Evolutionary conservation across 768 basidiomycete species (phyloP), one percentile per base, ranked within the genome.

Genomic region (Pisolithus albus): DNA sequence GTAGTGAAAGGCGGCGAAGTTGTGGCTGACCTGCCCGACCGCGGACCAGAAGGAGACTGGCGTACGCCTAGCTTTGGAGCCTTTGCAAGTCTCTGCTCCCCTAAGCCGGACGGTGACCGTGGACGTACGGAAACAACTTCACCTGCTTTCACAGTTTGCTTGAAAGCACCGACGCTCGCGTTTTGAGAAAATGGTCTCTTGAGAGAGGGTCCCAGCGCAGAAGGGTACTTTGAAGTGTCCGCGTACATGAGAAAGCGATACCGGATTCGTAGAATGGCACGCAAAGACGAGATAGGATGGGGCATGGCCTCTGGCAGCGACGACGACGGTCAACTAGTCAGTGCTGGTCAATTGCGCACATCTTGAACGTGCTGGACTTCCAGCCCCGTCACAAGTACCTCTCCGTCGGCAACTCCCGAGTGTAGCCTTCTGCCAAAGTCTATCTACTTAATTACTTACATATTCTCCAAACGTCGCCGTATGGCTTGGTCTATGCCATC

Each of bases 211-310:
- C 51, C 60, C 16, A 40, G 49, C 19, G 54, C 52, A 49, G 55
- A 57, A 42, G 56, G 30, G 47, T 58, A 60, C 54, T 63, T 61
- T 26, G 66, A 57, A 24, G 71, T 66, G 67, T 80, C 75, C 60
- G 78, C 61, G 74, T 78, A 78, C 81, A 83, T 82, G 72, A 80
- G 72, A 66, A 80, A 74, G 70, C 76, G 72, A 66, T 70, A 75
- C 75, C 78, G 74, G 51, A 72, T 66, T 58, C 72, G 70, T 55
- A 78, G 23, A 47, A 47, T n/a, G 9, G 34, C 34, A 36, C 8
- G 36, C 18, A 43, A 23, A 26, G 30, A 26, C 30, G 24, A 36
- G 30, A 34, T 15, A 34, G 34, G 13, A 34, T 13, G 34, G 34
- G 34, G 34, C 34, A 34, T 34, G 5, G 34, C 34, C 34, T 34